Percentiles rank a stretch among this genome's conserved stretches.
phyloP scores from a whole-genome alignment of 306 rosid species.

The Fragaria ananassa region DNA sequence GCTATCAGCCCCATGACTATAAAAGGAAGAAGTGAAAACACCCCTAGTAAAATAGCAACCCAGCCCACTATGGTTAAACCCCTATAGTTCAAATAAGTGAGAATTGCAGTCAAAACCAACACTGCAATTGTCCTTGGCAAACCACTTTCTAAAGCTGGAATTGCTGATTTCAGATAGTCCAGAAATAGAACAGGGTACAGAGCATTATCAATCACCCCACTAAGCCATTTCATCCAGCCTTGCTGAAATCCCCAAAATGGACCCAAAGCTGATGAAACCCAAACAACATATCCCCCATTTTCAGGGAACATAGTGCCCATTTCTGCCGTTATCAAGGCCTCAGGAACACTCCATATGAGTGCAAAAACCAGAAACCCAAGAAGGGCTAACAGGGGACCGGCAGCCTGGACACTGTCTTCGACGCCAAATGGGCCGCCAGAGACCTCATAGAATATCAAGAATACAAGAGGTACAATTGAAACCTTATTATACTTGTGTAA shows the following conservation, averaged over 20 bases:
- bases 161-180: slow-evolving; percentile 55
- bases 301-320: slow-evolving; percentile 68
- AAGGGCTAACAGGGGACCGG: slow-evolving; percentile 56
- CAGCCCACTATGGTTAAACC: slow-evolving; percentile 67
- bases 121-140: slow-evolving; percentile 43
- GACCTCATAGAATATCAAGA: slow-evolving; percentile 65
- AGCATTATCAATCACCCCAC: slow-evolving; percentile 74
- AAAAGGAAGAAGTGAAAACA: slow-evolving; percentile 62
- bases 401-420: slow-evolving; percentile 60
- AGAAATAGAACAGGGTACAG: slow-evolving; percentile 55
- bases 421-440: slow-evolving; percentile 73
- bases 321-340: slow-evolving; percentile 66
- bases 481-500: slow-evolving; percentile 10
- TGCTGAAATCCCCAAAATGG: slow-evolving; percentile 66
- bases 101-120: slow-evolving; percentile 34
- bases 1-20: slow-evolving; percentile 56
- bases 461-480: slow-evolving; percentile 35
- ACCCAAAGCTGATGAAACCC: slow-evolving; percentile 71
- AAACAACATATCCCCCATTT: slow-evolving; percentile 66
- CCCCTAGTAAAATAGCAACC: slow-evolving; percentile 51
- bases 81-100: slow-evolving; percentile 64
- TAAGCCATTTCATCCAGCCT: slow-evolving; percentile 75
- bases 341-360: slow-evolving; percentile 64
- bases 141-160: slow-evolving; percentile 49
- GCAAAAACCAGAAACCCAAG: slow-evolving; percentile 53